Percentiles rank a stretch among this genome's conserved stretches.
Evolutionary conservation across 805 yeast species (phyloP).

Genomic region (Saturnispora hagleri): DNA sequence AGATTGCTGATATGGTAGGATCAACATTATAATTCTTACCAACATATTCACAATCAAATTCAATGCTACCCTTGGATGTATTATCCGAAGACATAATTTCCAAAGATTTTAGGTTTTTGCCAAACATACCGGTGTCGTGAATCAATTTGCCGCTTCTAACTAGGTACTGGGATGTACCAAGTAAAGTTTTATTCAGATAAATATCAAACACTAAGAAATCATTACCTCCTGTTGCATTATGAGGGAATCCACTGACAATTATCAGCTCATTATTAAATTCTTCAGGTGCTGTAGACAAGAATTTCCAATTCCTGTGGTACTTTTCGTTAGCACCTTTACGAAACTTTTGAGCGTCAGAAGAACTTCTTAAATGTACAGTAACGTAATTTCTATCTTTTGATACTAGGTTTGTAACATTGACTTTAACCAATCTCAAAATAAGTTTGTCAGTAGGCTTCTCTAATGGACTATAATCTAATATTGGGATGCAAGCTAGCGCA

Average conservation of each 20-base stretch:
- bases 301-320: slow-evolving; percentile 49
- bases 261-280: slow-evolving; percentile 69
- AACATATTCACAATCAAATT: slow-evolving; percentile 52
- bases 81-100: slow-evolving; percentile 36
- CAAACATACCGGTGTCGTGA: slow-evolving; percentile 26
- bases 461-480: slow-evolving; percentile 55
- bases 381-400: slow-evolving; percentile 32
- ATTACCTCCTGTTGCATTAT: slow-evolving; percentile 30
- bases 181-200: slow-evolving; percentile 52
- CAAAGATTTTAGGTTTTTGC: slow-evolving; percentile 34
- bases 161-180: slow-evolving; percentile 49
- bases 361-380: slow-evolving; percentile 45
- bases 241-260: slow-evolving; percentile 45
- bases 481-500: slow-evolving; percentile 57
- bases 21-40: slow-evolving; percentile 62
- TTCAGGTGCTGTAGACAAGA: slow-evolving; percentile 60
- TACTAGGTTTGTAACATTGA: slow-evolving; percentile 12
- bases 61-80: slow-evolving; percentile 35
- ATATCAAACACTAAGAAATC: slow-evolving; percentile 49
- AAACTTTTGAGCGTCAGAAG: slow-evolving; percentile 43
- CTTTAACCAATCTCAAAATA: slow-evolving; percentile 49
- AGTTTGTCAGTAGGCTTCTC: slow-evolving; percentile 52
- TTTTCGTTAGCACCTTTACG: slow-evolving; percentile 61
- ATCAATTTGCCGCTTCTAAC: slow-evolving; percentile 24
- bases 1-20: slow-evolving; percentile 40